Conservation (phyloP, 1,284 basidiomycete species). For the Omphalotus olearius region DNA sequence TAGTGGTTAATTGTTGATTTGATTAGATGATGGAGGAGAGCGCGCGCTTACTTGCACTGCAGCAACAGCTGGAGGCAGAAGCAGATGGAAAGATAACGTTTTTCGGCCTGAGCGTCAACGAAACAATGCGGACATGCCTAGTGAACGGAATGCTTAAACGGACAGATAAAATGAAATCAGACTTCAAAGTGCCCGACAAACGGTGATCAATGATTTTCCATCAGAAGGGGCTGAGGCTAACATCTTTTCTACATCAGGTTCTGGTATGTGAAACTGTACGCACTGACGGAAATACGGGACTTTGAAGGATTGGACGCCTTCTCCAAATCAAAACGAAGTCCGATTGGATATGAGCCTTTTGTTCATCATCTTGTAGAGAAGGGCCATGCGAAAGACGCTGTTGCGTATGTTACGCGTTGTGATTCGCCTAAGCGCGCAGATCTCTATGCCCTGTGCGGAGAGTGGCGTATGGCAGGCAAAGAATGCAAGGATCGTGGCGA, state of each 20-base stretch:
- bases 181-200: slow-evolving; percentile 92
- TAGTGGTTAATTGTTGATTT: not conserved
- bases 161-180: slow-evolving; percentile 81
- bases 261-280: slow-evolving; percentile 89
- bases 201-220: slow-evolving; percentile 43
- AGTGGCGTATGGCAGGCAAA: slow-evolving; percentile 84
- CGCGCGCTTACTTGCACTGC: slow-evolving; percentile 68
- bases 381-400: slow-evolving; percentile 71
- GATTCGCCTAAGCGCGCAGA: slow-evolving; percentile 82
- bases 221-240: not conserved
- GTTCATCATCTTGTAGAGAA: slow-evolving; percentile 76
- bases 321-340: slow-evolving; percentile 81
- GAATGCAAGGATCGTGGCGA: slow-evolving; percentile 86
- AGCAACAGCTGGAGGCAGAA: slow-evolving; percentile 88
- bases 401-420: slow-evolving; percentile 74
- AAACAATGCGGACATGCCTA: slow-evolving; percentile 75
- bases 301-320: slow-evolving; percentile 85
- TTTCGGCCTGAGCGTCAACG: slow-evolving; percentile 79
- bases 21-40: slow-evolving; percentile 88
- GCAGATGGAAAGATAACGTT: slow-evolving; percentile 71
- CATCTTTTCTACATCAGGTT: slow-evolving; percentile 49
- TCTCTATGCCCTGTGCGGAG: slow-evolving; percentile 82
- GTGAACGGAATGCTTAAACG: slow-evolving; percentile 77
- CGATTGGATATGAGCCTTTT: slow-evolving; percentile 94
- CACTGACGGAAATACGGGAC: slow-evolving; percentile 72